phyloP scores from a whole-genome alignment of 2,329 filamentous ascomycete species.

The Lecanoromycetidae sp. region DNA sequence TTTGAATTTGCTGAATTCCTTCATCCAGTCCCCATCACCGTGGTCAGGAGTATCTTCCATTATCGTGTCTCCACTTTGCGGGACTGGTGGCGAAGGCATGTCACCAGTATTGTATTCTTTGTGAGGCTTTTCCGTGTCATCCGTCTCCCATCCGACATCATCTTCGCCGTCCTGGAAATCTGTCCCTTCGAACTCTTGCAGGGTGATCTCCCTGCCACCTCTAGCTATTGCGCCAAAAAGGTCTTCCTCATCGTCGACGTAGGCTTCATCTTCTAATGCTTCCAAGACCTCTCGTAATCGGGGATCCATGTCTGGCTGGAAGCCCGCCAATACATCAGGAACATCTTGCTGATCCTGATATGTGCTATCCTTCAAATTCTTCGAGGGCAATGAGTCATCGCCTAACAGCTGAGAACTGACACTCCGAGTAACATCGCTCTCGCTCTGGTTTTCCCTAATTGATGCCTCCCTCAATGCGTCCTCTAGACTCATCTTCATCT shows the following conservation, averaged over 20 bases:
- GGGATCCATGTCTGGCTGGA: slow-evolving; percentile 97
- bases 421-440: slow-evolving; percentile 29
- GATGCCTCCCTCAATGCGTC: slow-evolving; percentile 59
- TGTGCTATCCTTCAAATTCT: slow-evolving; percentile 61
- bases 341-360: slow-evolving; percentile 92
- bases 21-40: slow-evolving; percentile 71
- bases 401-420: slow-evolving; percentile 49
- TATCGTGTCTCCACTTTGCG: slow-evolving; percentile 26
- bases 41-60: slow-evolving; percentile 46
- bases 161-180: slow-evolving; percentile 46
- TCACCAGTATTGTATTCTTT: slow-evolving; percentile 39
- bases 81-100: slow-evolving; percentile 10
- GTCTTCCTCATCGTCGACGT: slow-evolving; percentile 70
- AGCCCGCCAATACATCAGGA: slow-evolving; percentile 81
- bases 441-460: slow-evolving; percentile 33
- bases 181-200: slow-evolving; percentile 63
- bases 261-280: slow-evolving; percentile 89
- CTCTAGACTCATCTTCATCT: slow-evolving; percentile 69
- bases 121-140: slow-evolving; percentile 48
- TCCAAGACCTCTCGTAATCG: slow-evolving; percentile 80
- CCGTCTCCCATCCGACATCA: slow-evolving; percentile 88
- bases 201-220: slow-evolving; percentile 61
- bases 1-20: slow-evolving; percentile 91
- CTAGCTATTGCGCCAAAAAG: slow-evolving; percentile 64
- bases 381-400: slow-evolving; percentile 64